These are phyloP conservation scores for Prunus mume DNA, from an alignment of 306 rosid genomes.

Conservation along the genomic window DNA sequence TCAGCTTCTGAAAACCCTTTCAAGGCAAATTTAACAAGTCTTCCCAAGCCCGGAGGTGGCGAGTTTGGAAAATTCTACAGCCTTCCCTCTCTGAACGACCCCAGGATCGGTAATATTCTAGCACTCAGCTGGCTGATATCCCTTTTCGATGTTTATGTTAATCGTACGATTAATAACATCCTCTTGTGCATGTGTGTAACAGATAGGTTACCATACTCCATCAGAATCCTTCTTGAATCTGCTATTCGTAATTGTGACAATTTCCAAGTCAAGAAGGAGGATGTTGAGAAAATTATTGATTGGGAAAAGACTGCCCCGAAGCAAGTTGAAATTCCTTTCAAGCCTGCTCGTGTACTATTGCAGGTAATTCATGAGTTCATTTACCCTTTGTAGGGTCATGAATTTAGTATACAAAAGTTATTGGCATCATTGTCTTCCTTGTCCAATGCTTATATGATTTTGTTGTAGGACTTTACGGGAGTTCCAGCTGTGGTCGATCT, in stretches of 20 bases:
- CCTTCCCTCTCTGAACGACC: constrained; percentile 87
- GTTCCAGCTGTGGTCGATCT: constrained; percentile 95
- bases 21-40: constrained; percentile 78
- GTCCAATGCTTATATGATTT: constrained; percentile 9
- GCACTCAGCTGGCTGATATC: neutral
- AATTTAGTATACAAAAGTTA: constrained; percentile 1
- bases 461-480: constrained; percentile 79
- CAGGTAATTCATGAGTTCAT: constrained; percentile 53
- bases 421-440: constrained; percentile 1
- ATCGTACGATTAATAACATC: constrained; percentile 11
- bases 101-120: constrained; percentile 69
- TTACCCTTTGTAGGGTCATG: neutral
- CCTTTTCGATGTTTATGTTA: neutral
- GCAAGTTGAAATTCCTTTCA: constrained; percentile 93
- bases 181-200: constrained; percentile 20
- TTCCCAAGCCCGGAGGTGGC: constrained; percentile 95
- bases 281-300: constrained; percentile 86
- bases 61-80: constrained; percentile 93
- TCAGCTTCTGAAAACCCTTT: constrained; percentile 83
- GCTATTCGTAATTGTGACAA: constrained; percentile 87
- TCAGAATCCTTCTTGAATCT: constrained; percentile 69
- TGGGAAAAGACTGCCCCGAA: constrained; percentile 70
- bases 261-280: constrained; percentile 86
- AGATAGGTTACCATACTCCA: constrained; percentile 82
- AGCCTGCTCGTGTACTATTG: constrained; percentile 92